These are phyloP conservation scores for Alternaria gansuensis DNA, from an alignment of 2,329 filamentous ascomycete genomes.

Conservation along the genomic window DNA sequence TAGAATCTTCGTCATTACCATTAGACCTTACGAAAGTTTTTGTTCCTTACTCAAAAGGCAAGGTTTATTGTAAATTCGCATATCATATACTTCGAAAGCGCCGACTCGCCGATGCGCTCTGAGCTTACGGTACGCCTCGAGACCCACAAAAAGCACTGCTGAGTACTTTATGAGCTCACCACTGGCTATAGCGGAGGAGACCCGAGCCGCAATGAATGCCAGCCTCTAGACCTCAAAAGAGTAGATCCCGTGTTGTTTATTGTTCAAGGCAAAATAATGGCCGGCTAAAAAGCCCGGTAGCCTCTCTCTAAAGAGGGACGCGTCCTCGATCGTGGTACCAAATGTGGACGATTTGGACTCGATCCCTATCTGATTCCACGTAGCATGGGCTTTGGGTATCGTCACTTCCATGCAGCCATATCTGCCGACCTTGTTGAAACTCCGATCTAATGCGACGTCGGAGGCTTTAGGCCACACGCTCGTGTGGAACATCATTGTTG, in stretches of 20 bases:
- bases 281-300: background rate
- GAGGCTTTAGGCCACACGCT: background rate
- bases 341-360: background rate
- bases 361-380: background rate
- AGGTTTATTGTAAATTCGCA: background rate
- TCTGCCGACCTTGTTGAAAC: background rate
- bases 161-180: slow-evolving; percentile 3
- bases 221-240: background rate
- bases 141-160: slow-evolving; percentile 3
- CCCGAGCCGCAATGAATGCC: background rate
- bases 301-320: background rate
- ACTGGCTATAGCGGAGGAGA: background rate
- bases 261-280: background rate
- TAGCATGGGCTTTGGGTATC: background rate
- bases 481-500: background rate
- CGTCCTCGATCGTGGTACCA: background rate
- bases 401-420: background rate
- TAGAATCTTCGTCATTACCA: background rate
- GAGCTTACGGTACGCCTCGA: slow-evolving; percentile 1
- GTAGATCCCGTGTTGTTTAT: background rate
- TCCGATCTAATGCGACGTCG: background rate
- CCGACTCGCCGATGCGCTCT: background rate
- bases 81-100: background rate
- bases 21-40: background rate
- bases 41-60: background rate